Evolutionary conservation across 2,329 filamentous ascomycete genomes (phyloP).

Genomic region (Shiraia bambusicola): DNA sequence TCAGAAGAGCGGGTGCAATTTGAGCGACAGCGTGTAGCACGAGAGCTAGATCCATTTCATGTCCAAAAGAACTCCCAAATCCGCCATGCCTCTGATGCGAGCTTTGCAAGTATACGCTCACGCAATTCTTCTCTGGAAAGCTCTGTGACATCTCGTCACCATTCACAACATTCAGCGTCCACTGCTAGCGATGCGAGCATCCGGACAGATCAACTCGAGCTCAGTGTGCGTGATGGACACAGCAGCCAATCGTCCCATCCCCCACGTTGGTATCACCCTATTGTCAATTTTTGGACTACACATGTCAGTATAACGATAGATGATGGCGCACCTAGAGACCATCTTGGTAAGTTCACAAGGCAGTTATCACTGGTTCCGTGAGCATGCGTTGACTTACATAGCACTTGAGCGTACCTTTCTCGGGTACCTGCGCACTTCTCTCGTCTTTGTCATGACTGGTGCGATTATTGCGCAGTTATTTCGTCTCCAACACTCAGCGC

Average conservation of each 20-base stretch:
- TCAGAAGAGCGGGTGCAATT: conserved; percentile 20
- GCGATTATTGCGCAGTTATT: conserved; percentile 69
- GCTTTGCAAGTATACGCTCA: conserved; percentile 5
- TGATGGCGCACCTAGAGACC: conserved; percentile 55
- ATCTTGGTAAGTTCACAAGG: conserved; percentile 52
- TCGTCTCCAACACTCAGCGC: conserved; percentile 55
- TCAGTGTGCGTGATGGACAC: background rate
- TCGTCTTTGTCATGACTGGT: conserved; percentile 67
- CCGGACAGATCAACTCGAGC: conserved; percentile 2
- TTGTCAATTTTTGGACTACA: conserved; percentile 51
- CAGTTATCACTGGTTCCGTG: background rate
- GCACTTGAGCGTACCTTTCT: conserved; percentile 75
- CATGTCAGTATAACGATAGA: conserved; percentile 55
- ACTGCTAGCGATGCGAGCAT: conserved; percentile 8
- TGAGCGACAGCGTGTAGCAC: conserved; percentile 20
- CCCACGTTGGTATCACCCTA: conserved; percentile 41
- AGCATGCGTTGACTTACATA: conserved; percentile 35
- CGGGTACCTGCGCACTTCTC: conserved; percentile 69
- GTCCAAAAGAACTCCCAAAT: background rate
- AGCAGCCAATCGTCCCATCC: conserved; percentile 2
- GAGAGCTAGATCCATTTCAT: conserved; percentile 14
- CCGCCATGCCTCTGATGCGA: background rate
- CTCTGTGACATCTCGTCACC: conserved; percentile 6
- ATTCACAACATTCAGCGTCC: conserved; percentile 3
- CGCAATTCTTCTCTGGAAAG: conserved; percentile 6